Evolutionary conservation across 495 filamentous ascomycete species (phyloP), one percentile per base, ranked within the genome.

Genomic region (Daldinia loculata): DNA sequence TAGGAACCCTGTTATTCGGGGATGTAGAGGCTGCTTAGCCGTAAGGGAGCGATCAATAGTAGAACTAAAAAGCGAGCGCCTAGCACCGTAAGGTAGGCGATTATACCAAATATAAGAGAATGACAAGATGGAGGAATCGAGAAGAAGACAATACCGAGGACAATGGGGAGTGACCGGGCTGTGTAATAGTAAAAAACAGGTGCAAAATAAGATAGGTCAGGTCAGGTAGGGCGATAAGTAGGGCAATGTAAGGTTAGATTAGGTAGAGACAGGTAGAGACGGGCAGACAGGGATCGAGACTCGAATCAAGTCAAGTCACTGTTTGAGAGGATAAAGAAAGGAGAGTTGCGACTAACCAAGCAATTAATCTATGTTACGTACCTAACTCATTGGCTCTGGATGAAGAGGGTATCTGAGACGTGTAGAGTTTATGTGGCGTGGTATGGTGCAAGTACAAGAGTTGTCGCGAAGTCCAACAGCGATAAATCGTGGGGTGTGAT

Each of bases 401-500:
- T 9, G 8, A 36, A 51, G 48, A 36, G 26, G 24, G 53, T 39
- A 58, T 57, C 41, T 36, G 64, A 55, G 6, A 62, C 51, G 30
- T 56, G n/a, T 52, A 45, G 26, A 52, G n/a, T 14, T 24, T 39
- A 14, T 36, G 24, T 15, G 34, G 32, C 34, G 36, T 43, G 12
- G 9, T 41, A 55, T 34, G 9, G 9, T 30, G 45, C 17, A 56
- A 30, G 8, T 60, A 41, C 56, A 56, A 56, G 61, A 65, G 48
- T 65, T 56, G 56, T 64, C 61, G 61, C 56, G 41, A 34, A 61
- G 22, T 50, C 65, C 39, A 29, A 58, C 19, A 50, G 39, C 26
- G 41, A 45, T 9, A 62, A 66, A 70, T 65, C 61, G 68, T 70
- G 67, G 67, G 67, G 67, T 69, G 67, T 64, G 66, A 69, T 69